Conservation (phyloP, 306 rosid species). For the Casuarina glauca region DNA sequence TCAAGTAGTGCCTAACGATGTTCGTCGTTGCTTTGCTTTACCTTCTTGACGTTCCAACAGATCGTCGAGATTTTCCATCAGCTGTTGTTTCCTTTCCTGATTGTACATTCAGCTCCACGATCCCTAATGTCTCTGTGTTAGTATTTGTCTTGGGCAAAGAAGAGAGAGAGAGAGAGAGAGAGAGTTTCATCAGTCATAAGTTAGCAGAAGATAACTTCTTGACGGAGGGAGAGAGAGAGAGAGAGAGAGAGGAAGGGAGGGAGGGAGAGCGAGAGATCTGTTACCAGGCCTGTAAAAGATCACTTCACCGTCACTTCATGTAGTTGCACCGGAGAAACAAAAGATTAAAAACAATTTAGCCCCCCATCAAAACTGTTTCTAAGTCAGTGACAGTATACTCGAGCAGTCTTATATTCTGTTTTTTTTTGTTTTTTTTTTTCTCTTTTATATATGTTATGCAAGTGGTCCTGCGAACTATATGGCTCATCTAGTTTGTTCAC, state of each 20-base stretch:
- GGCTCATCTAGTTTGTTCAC: neutral
- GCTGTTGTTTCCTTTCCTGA: neutral
- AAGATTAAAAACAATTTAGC: too few species aligned
- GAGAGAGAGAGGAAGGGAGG: too few species aligned
- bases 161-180: neutral
- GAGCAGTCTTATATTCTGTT: neutral
- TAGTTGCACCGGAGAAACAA: too few species aligned
- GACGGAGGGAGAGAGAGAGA: too few species aligned
- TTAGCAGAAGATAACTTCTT: too few species aligned
- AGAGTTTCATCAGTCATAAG: neutral
- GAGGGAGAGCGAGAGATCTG: too few species aligned
- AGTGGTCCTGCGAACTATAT: neutral
- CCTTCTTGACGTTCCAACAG: neutral
- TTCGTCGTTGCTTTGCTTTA: neutral
- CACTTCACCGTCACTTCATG: too few species aligned
- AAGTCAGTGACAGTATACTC: neutral
- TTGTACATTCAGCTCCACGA: neutral
- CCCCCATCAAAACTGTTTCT: neutral
- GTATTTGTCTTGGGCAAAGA: too few species aligned
- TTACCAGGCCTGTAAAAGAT: too few species aligned
- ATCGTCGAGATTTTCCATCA: neutral
- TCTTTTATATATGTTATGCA: neutral
- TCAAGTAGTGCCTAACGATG: neutral
- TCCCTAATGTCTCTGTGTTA: too few species aligned
- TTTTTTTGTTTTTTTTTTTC: neutral